Conservation (phyloP, 768 basidiomycete species). For the Gloeophyllum trabeum region DNA sequence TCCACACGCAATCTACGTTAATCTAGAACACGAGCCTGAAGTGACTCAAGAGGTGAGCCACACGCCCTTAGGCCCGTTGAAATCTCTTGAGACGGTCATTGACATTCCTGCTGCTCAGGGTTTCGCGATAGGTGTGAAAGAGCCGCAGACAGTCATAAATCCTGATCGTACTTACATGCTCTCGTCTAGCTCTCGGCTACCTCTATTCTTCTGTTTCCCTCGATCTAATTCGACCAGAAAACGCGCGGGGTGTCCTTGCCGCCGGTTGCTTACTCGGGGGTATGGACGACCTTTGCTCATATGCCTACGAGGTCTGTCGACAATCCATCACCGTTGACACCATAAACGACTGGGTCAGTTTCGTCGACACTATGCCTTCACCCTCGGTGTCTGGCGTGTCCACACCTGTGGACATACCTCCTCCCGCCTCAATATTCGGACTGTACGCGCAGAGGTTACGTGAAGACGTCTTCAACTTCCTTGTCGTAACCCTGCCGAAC, state of each 20-base stretch:
- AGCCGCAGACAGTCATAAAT: constrained; percentile 6
- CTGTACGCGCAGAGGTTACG: constrained; percentile 65
- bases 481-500: constrained; percentile 64
- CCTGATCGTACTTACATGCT: constrained; percentile 9
- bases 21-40: constrained; percentile 69
- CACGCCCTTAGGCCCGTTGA: constrained; percentile 3
- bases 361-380: constrained; percentile 33
- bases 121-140: constrained; percentile 67
- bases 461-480: constrained; percentile 71
- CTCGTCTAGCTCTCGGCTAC: constrained; percentile 58
- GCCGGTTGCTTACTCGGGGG: constrained; percentile 79
- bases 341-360: constrained; percentile 68
- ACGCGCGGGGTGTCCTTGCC: constrained; percentile 78
- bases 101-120: constrained; percentile 28
- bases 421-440: constrained; percentile 53
- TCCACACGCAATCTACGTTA: constrained; percentile 62
- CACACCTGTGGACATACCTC: constrained; percentile 31
- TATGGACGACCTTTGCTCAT: constrained; percentile 75
- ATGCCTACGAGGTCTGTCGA: constrained; percentile 69
- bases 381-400: constrained; percentile 32
- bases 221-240: constrained; percentile 57
- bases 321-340: constrained; percentile 68
- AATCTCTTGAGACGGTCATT: constrained; percentile 12
- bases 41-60: constrained; percentile 71
- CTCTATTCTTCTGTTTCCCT: constrained; percentile 68